Conservation (phyloP, 495 filamentous ascomycete genomes). For the Wilcoxina mikolae region DNA sequence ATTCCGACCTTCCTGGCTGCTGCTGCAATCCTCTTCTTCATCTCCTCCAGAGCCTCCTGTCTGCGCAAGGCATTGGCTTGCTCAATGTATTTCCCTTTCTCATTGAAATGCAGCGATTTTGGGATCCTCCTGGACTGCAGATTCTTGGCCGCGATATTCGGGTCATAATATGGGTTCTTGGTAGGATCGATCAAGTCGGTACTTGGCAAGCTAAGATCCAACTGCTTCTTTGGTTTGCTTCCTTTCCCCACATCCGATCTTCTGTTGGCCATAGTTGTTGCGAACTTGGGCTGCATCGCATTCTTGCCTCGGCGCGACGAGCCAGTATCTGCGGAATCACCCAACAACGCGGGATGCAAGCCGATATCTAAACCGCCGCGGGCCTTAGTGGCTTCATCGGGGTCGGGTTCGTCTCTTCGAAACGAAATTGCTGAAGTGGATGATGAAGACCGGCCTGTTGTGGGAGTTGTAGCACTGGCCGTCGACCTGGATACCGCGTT, state of each 20-base stretch:
- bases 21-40: constrained; percentile 85
- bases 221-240: constrained; percentile 45
- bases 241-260: constrained; percentile 37
- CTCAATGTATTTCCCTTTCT: constrained; percentile 91
- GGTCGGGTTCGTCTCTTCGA: constrained; percentile 23
- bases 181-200: constrained; percentile 43
- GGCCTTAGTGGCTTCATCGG: constrained; percentile 30
- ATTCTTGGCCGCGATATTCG: constrained; percentile 48
- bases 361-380: constrained; percentile 76
- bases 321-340: constrained; percentile 52
- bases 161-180: constrained; percentile 78
- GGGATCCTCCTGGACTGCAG: constrained; percentile 44
- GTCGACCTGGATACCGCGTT: constrained; percentile 51
- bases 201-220: constrained; percentile 56
- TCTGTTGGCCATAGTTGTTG: constrained; percentile 45
- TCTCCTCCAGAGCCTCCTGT: constrained; percentile 75
- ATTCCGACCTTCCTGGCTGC: constrained; percentile 70
- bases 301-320: constrained; percentile 39
- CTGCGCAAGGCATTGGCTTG: constrained; percentile 77
- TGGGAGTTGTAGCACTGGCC: constrained; percentile 29
- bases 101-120: constrained; percentile 74
- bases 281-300: constrained; percentile 41
- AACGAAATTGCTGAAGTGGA: constrained; percentile 10
- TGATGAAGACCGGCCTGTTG: constrained; percentile 14
- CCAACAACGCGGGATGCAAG: constrained; percentile 71